Base-by-base conservation (phyloP, 23 red algal genomes). In the Gracilariopsis chorda region DNA sequence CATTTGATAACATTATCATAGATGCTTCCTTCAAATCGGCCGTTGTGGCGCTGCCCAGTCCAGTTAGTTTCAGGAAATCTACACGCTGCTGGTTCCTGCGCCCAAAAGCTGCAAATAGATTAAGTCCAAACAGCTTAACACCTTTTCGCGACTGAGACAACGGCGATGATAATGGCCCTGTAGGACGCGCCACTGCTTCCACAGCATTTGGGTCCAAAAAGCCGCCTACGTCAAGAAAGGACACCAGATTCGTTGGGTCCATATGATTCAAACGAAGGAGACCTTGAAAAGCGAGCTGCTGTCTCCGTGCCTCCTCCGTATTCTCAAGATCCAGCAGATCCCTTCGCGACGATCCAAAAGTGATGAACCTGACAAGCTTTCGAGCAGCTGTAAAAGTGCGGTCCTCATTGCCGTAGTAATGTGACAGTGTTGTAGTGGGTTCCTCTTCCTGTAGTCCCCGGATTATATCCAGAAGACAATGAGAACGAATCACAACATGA, bases 401-500 rank as follows among this genome's bases (percentile, higher is more conserved):
- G 1, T 80, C 88, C 24, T 68, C 88, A 56, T 51, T 70, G 55
- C 74, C 53, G 17, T 61, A 51, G 19, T 65, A 49, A 78, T 72
- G 25, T 37, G 53, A 64, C 45, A 47, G 39, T 34, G 90, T 65
- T 46, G 46, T 27, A 34, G 62, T 42, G 3, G 47, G 60, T 51
- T 43, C 48, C 24, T 68, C 64, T 25, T 86, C 83, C 53, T 95
- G 92, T 11, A 90, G 40, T 28, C 92, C 92, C 11, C 92, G 82
- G 24, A 95, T 90, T 21, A 88, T 40, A 53, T 95, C 82, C 7
- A 95, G 78, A 21, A 95, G 77, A 74, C 82, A 95, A n/a, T 88
- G 78, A 16, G 92, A 95, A 14, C 92, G 92, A 73, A 87, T 90
- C 17, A 95, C 92, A 16, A 95, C 71, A 79, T 95, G 92, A 82